A percentile compares a stretch with the other conserved stretches of the same genome.
phyloP scores from a whole-genome alignment of 768 basidiomycete genomes.

The Boletus pseudopeckii region DNA sequence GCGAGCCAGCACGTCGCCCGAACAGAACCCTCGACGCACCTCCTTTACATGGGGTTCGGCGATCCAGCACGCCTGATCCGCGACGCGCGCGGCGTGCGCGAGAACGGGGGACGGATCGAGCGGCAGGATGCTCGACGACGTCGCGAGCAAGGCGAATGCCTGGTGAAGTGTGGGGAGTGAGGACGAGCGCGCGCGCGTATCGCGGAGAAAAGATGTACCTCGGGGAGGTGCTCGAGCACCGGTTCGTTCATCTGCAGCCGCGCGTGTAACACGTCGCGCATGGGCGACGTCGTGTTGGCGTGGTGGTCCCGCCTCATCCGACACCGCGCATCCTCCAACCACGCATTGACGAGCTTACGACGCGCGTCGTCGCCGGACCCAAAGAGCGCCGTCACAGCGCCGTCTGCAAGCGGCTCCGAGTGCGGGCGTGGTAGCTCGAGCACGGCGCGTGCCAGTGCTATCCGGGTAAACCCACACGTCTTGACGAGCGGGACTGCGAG shows the following conservation, averaged over 20 bases:
- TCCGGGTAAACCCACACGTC: conserved; percentile 72
- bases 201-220: conserved; percentile 43
- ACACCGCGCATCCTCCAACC: conserved; percentile 63
- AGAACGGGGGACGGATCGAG: conserved; percentile 61
- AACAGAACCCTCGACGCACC: conserved; percentile 37
- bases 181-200: too few relatives aligned
- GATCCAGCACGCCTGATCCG: conserved; percentile 67
- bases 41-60: conserved; percentile 53
- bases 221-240: conserved; percentile 60
- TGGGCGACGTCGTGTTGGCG: background rate
- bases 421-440: conserved; percentile 50
- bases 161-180: too few relatives aligned
- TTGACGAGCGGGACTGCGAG: conserved; percentile 61
- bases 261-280: conserved; percentile 52
- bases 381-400: conserved; percentile 69
- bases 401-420: conserved; percentile 61
- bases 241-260: conserved; percentile 67
- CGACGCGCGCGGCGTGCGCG: conserved; percentile 57
- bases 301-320: conserved; percentile 40
- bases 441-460: conserved; percentile 62
- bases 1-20: background rate
- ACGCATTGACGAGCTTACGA: conserved; percentile 62
- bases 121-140: conserved; percentile 46
- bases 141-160: conserved; percentile 71
- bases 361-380: conserved; percentile 66